Evolutionary conservation across 805 yeast species (phyloP).

Genomic region (Yamadazyma ubonensis): DNA sequence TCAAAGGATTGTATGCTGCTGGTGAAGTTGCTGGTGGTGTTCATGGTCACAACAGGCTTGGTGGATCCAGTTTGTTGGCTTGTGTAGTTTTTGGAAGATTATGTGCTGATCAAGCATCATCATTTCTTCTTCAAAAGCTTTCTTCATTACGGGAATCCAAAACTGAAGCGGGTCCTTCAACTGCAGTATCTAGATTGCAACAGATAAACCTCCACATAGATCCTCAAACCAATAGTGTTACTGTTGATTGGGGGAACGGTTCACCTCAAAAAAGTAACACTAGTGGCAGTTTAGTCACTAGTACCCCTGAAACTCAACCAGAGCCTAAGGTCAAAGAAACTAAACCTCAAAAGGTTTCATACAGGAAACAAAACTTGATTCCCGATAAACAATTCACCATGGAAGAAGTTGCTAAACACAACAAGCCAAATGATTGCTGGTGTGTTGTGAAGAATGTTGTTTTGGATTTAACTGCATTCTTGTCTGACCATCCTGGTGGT

Average conservation of each 20-base stretch:
- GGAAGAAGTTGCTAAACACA: conserved; percentile 50
- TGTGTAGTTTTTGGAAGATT: conserved; percentile 57
- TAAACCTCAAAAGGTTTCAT: background rate
- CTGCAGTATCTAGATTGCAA: conserved; percentile 32
- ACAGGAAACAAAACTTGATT: conserved; percentile 21
- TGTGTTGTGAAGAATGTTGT: conserved; percentile 53
- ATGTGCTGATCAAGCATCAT: conserved; percentile 43
- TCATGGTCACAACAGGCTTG: conserved; percentile 62
- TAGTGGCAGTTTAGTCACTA: background rate
- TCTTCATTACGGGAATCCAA: conserved; percentile 14
- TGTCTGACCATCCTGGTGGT: conserved; percentile 60
- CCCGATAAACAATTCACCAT: conserved; percentile 48
- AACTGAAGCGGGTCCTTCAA: background rate
- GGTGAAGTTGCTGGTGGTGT: conserved; percentile 72
- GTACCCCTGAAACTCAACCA: background rate
- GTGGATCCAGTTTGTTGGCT: conserved; percentile 56
- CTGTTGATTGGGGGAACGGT: conserved; percentile 25
- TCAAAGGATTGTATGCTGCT: conserved; percentile 54
- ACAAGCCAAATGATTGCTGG: conserved; percentile 50
- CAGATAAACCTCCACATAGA: conserved; percentile 46
- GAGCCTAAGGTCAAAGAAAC: background rate
- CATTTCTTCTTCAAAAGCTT: conserved; percentile 29
- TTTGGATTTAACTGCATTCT: conserved; percentile 46
- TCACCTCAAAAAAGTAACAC: background rate
- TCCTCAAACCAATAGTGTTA: conserved; percentile 33